A percentile compares a stretch with the other conserved stretches of the same genome.
These are phyloP conservation scores for Candolleomyces efflorescens DNA, from an alignment of 768 basidiomycete species.

Conservation along the genomic window DNA sequence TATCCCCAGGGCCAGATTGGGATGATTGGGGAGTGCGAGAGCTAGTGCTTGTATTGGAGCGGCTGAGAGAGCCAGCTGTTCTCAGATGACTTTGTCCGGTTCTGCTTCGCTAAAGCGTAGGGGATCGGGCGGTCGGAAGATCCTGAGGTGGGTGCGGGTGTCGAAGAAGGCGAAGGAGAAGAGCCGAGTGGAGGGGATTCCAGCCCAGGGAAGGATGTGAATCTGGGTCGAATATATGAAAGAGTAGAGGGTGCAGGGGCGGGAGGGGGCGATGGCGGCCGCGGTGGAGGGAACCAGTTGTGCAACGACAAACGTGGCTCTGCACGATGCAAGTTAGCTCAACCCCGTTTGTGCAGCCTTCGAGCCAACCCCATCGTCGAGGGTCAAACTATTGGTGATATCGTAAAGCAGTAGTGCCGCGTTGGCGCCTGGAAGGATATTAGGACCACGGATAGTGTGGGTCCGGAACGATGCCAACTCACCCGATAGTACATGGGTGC, in stretches of 20 bases:
- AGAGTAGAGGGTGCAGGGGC: slow-evolving; percentile 55
- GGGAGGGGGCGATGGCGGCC: slow-evolving; percentile 61
- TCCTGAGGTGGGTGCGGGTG: slow-evolving; percentile 50
- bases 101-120: slow-evolving; percentile 50
- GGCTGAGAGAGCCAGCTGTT: slow-evolving; percentile 41
- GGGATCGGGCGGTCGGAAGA: slow-evolving; percentile 47
- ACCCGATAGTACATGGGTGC: slow-evolving; percentile 96
- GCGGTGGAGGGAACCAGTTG: slow-evolving; percentile 84
- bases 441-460: slow-evolving; percentile 16
- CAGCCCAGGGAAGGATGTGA: slow-evolving; percentile 65
- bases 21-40: slow-evolving; percentile 49
- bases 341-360: slow-evolving; percentile 42
- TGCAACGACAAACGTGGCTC: slow-evolving; percentile 81
- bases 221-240: slow-evolving; percentile 74
- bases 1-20: slow-evolving; percentile 51
- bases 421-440: slow-evolving; percentile 61
- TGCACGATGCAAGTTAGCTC: slow-evolving; percentile 26
- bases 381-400: slow-evolving; percentile 84
- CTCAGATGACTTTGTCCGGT: slow-evolving; percentile 45
- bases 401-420: slow-evolving; percentile 94
- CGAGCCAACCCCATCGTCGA: slow-evolving; percentile 90
- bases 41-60: slow-evolving; percentile 45
- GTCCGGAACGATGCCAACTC: slow-evolving; percentile 10
- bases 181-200: slow-evolving; percentile 51
- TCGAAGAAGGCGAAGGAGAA: slow-evolving; percentile 26